phyloP scores from a whole-genome alignment of 768 basidiomycete genomes.

The Ramaria rubella region DNA sequence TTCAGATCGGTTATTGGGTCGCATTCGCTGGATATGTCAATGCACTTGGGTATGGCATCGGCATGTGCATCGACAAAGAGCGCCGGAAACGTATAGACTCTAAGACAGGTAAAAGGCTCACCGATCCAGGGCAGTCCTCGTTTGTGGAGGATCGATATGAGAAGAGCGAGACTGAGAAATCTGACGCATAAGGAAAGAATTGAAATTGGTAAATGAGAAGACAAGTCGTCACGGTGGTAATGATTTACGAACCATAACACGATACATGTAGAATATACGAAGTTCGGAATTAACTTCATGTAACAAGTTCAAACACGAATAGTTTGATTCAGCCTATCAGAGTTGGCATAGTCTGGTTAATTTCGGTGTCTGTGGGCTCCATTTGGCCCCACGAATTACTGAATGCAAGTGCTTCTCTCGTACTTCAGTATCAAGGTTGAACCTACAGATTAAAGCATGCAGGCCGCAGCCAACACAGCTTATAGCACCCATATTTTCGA shows the following conservation, averaged over 20 bases:
- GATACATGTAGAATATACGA: too few species aligned
- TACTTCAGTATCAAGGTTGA: too few species aligned
- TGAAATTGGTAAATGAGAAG: neutral
- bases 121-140: neutral
- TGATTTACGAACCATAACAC: neutral
- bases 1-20: conserved; percentile 11
- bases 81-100: conserved; percentile 8
- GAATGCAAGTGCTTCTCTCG: too few species aligned
- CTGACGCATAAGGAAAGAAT: neutral
- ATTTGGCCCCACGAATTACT: too few species aligned
- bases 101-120: conserved; percentile 5
- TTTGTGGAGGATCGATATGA: neutral
- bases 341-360: too few species aligned
- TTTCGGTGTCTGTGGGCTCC: too few species aligned
- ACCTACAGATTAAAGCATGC: too few species aligned
- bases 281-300: too few species aligned
- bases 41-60: conserved; percentile 8
- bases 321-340: too few species aligned
- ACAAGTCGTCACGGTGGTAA: neutral
- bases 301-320: too few species aligned
- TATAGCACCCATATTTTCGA: too few species aligned
- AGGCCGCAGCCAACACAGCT: too few species aligned
- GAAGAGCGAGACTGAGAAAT: conserved; percentile 2
- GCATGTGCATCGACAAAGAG: conserved; percentile 13
- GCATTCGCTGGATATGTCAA: conserved; percentile 10